These are phyloP conservation scores for Clavulina sp. DNA, from an alignment of 768 basidiomycete species.

Conservation along the genomic window DNA sequence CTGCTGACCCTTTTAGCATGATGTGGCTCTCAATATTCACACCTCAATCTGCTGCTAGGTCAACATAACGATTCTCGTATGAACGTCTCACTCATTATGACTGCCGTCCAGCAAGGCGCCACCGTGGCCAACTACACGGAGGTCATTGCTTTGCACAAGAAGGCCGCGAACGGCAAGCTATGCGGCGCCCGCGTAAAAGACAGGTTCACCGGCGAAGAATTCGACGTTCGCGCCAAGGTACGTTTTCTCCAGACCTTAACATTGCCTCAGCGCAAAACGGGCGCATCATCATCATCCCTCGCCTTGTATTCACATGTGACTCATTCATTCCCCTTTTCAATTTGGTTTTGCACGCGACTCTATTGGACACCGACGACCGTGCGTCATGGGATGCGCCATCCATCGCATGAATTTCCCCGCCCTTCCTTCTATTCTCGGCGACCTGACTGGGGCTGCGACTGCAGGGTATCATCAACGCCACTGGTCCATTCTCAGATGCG, in stretches of 20 bases:
- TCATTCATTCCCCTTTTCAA: too few species aligned
- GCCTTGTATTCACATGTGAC: too few species aligned
- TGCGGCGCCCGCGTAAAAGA: conserved; percentile 64
- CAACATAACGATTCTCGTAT: conserved; percentile 98
- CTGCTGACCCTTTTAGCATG: background rate
- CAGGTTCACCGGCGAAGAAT: conserved; percentile 66
- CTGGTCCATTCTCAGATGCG: conserved; percentile 82
- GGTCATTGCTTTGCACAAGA: conserved; percentile 61
- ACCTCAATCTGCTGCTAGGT: conserved; percentile 31
- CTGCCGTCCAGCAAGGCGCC: conserved; percentile 83
- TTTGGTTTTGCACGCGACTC: too few species aligned
- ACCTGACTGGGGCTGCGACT: background rate
- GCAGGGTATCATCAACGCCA: conserved; percentile 92
- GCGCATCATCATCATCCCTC: background rate
- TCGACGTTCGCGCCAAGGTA: conserved; percentile 66
- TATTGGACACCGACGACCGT: too few species aligned
- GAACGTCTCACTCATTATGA: conserved; percentile 92
- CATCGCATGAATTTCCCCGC: too few species aligned
- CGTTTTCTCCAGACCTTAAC: background rate
- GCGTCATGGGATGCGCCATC: too few species aligned
- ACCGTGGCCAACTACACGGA: conserved; percentile 79
- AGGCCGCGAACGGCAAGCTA: conserved; percentile 35
- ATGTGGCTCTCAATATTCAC: background rate
- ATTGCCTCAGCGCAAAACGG: conserved; percentile 1
- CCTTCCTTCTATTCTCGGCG: too few species aligned